Conservation (phyloP, 2,329 filamentous ascomycete species). For the Leptographium lundbergii region DNA sequence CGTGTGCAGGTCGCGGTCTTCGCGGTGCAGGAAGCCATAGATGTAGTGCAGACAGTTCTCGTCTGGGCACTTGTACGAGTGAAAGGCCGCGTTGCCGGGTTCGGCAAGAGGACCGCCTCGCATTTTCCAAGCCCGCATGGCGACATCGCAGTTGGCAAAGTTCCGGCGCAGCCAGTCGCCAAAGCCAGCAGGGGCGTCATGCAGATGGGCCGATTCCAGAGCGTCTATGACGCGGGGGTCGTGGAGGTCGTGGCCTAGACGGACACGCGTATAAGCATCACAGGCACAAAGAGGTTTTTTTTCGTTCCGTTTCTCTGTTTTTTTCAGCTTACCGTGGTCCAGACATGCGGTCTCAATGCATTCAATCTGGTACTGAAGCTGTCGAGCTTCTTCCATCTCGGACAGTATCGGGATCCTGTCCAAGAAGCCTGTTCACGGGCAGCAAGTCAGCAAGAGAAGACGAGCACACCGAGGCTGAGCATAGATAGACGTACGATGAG, state of each 20-base stretch:
- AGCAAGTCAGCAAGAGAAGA: neutral
- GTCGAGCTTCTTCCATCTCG: conserved; percentile 43
- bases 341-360: conserved; percentile 41
- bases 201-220: conserved; percentile 23
- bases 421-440: conserved; percentile 18
- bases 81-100: conserved; percentile 16
- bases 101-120: conserved; percentile 24
- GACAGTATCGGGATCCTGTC: conserved; percentile 33
- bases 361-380: conserved; percentile 45
- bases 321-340: conserved; percentile 27
- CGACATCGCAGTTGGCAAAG: conserved; percentile 33
- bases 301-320: neutral
- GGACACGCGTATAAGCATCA: neutral
- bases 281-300: neutral
- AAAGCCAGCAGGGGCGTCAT: conserved; percentile 34
- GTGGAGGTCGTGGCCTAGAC: conserved; percentile 29
- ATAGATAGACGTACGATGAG: conserved; percentile 29
- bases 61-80: conserved; percentile 41
- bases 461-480: too few relatives aligned
- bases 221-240: conserved; percentile 26
- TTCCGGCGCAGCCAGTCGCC: conserved; percentile 40
- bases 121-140: conserved; percentile 27
- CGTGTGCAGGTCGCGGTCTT: conserved; percentile 39
- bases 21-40: conserved; percentile 39
- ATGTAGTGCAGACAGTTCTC: conserved; percentile 44